phyloP scores from a whole-genome alignment of 1,284 basidiomycete species.

The Melampsora larici-populina region DNA sequence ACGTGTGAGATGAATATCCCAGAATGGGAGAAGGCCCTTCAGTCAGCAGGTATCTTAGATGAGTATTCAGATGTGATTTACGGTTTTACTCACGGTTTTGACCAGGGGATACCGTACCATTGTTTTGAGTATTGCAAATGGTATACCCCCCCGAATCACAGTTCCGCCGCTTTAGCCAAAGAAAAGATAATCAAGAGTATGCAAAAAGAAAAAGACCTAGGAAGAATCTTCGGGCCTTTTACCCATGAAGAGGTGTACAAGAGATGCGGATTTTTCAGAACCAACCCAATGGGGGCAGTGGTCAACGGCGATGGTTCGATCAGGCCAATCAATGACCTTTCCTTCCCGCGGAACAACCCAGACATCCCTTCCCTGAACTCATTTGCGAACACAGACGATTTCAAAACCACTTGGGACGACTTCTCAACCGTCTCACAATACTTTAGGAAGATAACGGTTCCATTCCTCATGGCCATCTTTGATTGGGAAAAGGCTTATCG shows the following conservation, averaged over 20 bases:
- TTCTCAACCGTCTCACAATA: not conserved
- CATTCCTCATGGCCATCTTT: not conserved
- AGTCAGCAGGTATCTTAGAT: too few species aligned
- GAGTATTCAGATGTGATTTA: not conserved
- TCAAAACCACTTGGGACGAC: constrained; percentile 1
- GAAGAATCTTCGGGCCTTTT: constrained; percentile 15
- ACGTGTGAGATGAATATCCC: too few species aligned
- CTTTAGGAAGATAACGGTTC: not conserved
- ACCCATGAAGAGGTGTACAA: not conserved
- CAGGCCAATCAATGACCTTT: constrained; percentile 10
- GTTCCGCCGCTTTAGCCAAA: not conserved
- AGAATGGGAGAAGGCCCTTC: too few species aligned
- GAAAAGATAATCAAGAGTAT: not conserved
- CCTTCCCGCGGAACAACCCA: not conserved
- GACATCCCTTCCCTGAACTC: not conserved
- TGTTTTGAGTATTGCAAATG: not conserved
- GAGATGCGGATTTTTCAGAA: not conserved
- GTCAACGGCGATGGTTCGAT: not conserved
- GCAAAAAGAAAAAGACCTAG: not conserved
- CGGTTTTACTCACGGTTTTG: not conserved
- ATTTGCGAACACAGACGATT: not conserved
- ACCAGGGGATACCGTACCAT: not conserved
- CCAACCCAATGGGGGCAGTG: constrained; percentile 7
- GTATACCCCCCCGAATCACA: too few species aligned
- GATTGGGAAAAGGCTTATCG: too few species aligned